phyloP scores from a whole-genome alignment of 1,284 basidiomycete species.

The Mycena sp. region DNA sequence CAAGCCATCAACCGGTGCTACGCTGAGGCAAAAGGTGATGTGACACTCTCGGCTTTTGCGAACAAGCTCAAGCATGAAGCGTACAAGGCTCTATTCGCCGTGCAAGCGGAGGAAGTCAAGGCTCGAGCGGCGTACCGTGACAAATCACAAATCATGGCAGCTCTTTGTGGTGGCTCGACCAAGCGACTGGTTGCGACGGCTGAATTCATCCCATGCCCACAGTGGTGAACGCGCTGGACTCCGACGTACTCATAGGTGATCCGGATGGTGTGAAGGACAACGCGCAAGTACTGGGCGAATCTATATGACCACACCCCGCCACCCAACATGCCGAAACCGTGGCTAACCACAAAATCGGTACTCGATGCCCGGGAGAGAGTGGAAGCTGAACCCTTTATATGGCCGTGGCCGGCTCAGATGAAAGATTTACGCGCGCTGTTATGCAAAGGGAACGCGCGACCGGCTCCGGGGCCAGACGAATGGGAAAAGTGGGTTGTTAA shows the following conservation, averaged over 20 bases:
- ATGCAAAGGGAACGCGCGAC: slow-evolving; percentile 33
- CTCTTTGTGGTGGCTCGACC: slow-evolving; percentile 1
- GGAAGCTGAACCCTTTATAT: background rate
- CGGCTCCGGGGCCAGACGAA: slow-evolving; percentile 38
- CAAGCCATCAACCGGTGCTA: background rate
- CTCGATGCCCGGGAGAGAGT: background rate
- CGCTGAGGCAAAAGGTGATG: background rate
- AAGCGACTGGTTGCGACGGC: background rate
- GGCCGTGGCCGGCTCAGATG: background rate
- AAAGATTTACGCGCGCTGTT: slow-evolving; percentile 27
- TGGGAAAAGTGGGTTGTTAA: too few relatives aligned
- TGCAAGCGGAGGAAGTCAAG: background rate
- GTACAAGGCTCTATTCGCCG: background rate
- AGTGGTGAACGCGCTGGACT: background rate
- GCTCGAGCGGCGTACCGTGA: background rate
- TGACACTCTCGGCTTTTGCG: background rate
- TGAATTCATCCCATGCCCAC: background rate
- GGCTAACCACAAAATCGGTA: background rate
- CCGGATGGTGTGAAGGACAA: background rate
- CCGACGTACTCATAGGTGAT: background rate
- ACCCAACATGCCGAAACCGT: background rate
- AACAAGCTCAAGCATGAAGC: background rate
- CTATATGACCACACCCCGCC: background rate
- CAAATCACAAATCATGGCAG: background rate
- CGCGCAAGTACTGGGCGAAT: background rate